phyloP scores from a whole-genome alignment of 768 basidiomycete species.

The Termitomyces sp. region DNA sequence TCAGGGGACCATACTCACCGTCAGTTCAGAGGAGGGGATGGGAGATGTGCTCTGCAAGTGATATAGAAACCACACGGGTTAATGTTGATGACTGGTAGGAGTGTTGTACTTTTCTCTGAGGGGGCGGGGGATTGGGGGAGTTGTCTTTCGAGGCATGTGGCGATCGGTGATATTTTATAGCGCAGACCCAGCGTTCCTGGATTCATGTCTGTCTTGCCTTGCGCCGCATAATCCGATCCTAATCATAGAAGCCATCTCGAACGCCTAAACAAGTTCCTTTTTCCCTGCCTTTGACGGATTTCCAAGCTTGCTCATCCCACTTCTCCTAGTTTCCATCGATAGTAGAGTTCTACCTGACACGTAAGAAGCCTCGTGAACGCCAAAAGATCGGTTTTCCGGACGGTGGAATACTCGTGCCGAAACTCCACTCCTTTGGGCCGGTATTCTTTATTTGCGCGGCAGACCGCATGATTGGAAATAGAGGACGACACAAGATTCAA shows the following conservation, averaged over 20 bases:
- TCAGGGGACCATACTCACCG: not conserved
- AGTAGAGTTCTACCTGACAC: conserved; percentile 3
- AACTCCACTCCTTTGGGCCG: not conserved
- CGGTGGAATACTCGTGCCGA: not conserved
- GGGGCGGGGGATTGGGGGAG: not conserved
- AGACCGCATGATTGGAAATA: not conserved
- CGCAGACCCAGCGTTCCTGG: not conserved
- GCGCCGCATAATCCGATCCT: not conserved
- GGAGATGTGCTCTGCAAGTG: not conserved
- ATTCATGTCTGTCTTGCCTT: conserved; percentile 6
- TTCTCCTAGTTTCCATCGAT: conserved; percentile 19
- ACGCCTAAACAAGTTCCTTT: conserved; percentile 12
- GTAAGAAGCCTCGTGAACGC: conserved; percentile 10
- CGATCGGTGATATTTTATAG: conserved; percentile 4
- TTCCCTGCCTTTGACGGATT: conserved; percentile 19
- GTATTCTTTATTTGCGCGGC: not conserved
- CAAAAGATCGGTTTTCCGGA: not conserved
- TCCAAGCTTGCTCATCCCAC: conserved; percentile 12
- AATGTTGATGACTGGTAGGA: not conserved
- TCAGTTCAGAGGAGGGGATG: not conserved
- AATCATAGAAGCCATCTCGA: conserved; percentile 19
- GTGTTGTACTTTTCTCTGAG: not conserved
- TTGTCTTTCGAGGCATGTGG: not conserved
- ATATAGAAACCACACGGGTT: not conserved
- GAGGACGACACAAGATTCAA: not conserved